phyloP scores from a whole-genome alignment of 2,329 filamentous ascomycete species.

The Chrysoporthe austroafricana region DNA sequence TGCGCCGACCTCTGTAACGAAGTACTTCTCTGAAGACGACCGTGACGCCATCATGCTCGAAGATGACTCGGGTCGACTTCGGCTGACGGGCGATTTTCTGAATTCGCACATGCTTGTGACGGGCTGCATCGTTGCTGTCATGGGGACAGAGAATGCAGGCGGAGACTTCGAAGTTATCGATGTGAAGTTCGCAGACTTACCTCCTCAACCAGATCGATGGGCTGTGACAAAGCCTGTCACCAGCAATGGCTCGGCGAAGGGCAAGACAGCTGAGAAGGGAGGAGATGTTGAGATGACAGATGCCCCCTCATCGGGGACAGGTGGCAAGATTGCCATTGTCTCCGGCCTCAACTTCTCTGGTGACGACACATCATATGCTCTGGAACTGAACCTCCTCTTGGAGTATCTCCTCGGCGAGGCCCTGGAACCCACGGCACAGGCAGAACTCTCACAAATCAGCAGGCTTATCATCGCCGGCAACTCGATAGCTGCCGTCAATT shows the following conservation, averaged over 20 bases:
- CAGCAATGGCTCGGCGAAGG: conserved; percentile 37
- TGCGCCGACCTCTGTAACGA: conserved; percentile 74
- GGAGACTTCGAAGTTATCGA: conserved; percentile 94
- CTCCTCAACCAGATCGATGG: conserved; percentile 83
- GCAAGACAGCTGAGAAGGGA: conserved; percentile 45
- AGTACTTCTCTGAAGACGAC: conserved; percentile 69
- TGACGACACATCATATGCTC: conserved; percentile 69
- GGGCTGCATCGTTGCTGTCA: conserved; percentile 89
- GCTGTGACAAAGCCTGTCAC: conserved; percentile 59
- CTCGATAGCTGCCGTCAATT: conserved; percentile 62
- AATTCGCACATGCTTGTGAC: conserved; percentile 77
- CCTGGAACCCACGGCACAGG: conserved; percentile 62
- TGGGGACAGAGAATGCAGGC: conserved; percentile 90
- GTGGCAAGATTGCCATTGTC: conserved; percentile 76
- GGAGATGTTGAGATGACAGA: conserved; percentile 64
- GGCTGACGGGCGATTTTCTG: conserved; percentile 73
- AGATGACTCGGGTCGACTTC: conserved; percentile 89
- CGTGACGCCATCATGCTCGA: conserved; percentile 82
- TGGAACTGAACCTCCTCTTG: conserved; percentile 76
- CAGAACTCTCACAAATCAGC: conserved; percentile 69
- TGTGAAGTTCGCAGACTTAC: conserved; percentile 83
- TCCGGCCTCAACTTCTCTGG: conserved; percentile 87
- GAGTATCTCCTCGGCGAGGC: conserved; percentile 90
- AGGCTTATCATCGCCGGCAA: conserved; percentile 91
- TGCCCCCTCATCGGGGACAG: conserved; percentile 36